These are phyloP conservation scores for Hanseniaspora lachancei DNA, from an alignment of 805 yeast genomes.

Conservation along the genomic window DNA sequence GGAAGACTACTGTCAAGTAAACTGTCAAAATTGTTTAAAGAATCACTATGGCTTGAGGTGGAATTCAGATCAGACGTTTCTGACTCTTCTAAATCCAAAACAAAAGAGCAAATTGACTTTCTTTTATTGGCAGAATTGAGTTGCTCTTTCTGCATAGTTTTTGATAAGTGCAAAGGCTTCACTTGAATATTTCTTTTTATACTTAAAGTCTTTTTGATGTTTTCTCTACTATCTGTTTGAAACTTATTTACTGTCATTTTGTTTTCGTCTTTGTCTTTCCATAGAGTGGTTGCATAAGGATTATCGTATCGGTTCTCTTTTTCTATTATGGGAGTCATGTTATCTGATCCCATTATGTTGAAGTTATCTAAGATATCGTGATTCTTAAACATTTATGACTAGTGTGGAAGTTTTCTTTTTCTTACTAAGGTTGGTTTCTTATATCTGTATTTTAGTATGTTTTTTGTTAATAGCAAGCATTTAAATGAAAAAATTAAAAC, in stretches of 20 bases:
- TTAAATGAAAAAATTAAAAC: too few species aligned
- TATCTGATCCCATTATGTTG: constrained; percentile 18
- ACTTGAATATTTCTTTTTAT: constrained; percentile 9
- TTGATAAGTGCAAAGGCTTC: background rate
- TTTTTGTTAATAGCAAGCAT: too few species aligned
- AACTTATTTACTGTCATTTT: constrained; percentile 25
- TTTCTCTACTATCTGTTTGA: constrained; percentile 3
- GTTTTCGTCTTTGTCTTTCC: constrained; percentile 30
- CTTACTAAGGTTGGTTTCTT: background rate
- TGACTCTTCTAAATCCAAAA: background rate
- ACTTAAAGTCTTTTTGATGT: constrained; percentile 20
- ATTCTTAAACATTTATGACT: constrained; percentile 21
- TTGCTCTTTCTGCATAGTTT: background rate
- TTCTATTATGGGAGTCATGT: constrained; percentile 23
- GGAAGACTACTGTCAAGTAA: background rate
- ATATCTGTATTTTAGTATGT: background rate
- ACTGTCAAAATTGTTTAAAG: background rate
- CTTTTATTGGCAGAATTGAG: background rate
- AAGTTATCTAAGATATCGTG: constrained; percentile 20
- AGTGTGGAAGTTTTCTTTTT: too few species aligned
- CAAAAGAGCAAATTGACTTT: background rate
- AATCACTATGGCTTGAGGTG: background rate
- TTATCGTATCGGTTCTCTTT: constrained; percentile 17
- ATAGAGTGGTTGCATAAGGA: constrained; percentile 34
- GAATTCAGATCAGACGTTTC: background rate